Base-by-base conservation (phyloP, 441 rosid species). In the Sinapis alba region DNA sequence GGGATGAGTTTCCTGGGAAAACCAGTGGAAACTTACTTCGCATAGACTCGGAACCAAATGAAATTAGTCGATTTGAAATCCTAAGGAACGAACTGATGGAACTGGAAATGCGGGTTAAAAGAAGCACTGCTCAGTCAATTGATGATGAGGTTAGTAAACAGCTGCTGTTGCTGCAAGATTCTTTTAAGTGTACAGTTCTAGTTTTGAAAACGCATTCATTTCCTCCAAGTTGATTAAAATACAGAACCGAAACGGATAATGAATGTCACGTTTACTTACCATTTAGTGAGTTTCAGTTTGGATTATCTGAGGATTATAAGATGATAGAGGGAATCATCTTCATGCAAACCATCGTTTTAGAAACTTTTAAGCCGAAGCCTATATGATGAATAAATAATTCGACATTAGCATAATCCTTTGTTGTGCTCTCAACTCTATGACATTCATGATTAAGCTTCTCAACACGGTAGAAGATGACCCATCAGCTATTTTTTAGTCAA, bases 81-180 rank as follows among this genome's bases (percentile, higher is more conserved):
- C 74, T 94, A 45, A 92, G 93, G 82, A 90, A 83, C 71, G 98
- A 94, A 82, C 86, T 94, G n/a, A 87, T 90, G 67, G 97, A 92
- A 80, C 95, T 94, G 62, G 97, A 94, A 78, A 86, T 83, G 68
- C 87, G 97, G 65, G 94, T 94, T 58, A 89, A 86, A 76, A 85
- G 78, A 79, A 88, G 90, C 84, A 81, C 97, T 34, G 80, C 83
- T 82, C 87, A 84, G 67, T 83, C 94, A 71, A 87, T 81, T 58
- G 82, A 77, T 72, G 93, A 81, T 68, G 93, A 86, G 93, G 97
- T 89, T 78, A 63, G 74, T 74, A 51, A 56, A 2, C 41, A 72
- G 10, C 20, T 23, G 68, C 70, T 50, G 68, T 63, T 50, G 15
- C 63, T 73, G 19, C 54, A 64, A 56, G 58, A 73, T 16, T 41